Evolutionary conservation across 306 rosid species (phyloP).

Genomic region (Nissolia schottii): DNA sequence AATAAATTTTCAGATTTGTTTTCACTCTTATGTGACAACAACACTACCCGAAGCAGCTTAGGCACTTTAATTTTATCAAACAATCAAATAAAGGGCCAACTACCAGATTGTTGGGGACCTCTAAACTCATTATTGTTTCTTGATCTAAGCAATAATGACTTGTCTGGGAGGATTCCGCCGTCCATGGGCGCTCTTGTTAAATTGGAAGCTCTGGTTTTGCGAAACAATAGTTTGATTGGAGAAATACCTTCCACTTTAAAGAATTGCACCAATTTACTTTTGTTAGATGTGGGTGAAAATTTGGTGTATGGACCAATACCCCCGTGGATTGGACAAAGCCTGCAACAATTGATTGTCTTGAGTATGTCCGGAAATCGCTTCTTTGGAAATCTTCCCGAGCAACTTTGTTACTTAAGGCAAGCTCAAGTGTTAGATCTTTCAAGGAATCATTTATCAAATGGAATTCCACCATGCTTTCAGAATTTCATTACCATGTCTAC

Average conservation of each 20-base stretch:
- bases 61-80: not conserved
- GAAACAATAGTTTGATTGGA: constrained; percentile 14
- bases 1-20: constrained; percentile 7
- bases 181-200: not conserved
- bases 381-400: not conserved
- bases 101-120: constrained; percentile 8
- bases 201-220: not conserved
- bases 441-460: not conserved
- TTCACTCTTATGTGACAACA: not conserved
- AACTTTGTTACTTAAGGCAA: not conserved
- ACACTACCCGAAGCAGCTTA: not conserved
- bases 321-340: constrained; percentile 16
- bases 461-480: not conserved
- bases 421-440: constrained; percentile 3
- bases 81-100: constrained; percentile 1
- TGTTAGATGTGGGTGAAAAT: constrained; percentile 7
- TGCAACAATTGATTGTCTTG: not conserved
- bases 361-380: not conserved
- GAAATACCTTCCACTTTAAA: constrained; percentile 6
- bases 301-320: not conserved
- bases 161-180: not conserved
- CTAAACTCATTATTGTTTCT: not conserved
- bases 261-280: not conserved
- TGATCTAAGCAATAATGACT: constrained; percentile 5
- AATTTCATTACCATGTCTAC: not conserved